Conservation (phyloP, 108 stramenopile species). For the Cyclostephanos tholiformis region DNA sequence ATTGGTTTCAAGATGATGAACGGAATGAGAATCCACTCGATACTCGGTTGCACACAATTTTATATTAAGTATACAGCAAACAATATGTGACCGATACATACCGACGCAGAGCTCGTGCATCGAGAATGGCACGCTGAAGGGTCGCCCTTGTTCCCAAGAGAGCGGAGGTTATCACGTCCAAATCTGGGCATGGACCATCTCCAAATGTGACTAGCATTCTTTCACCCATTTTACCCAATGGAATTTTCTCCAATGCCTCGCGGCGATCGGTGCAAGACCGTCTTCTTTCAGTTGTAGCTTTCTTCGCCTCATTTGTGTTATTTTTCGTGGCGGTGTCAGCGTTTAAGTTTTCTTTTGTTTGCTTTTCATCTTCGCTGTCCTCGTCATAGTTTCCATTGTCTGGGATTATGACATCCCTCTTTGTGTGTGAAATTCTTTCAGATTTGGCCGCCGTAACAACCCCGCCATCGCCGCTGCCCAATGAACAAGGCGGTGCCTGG, state of each 20-base stretch:
- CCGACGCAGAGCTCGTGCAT: conserved; percentile 75
- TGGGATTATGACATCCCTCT: conserved; percentile 18
- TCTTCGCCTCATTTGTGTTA: not conserved
- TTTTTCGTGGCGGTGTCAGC: not conserved
- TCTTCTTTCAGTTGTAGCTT: not conserved
- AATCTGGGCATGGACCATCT: conserved; percentile 63
- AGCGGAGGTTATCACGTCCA: conserved; percentile 56
- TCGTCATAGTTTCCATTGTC: conserved; percentile 50
- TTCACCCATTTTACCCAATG: conserved; percentile 70
- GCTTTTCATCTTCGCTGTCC: conserved; percentile 22
- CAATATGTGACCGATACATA: not conserved
- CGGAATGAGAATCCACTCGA: not conserved
- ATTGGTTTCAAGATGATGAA: not conserved
- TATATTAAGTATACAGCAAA: not conserved
- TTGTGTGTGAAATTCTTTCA: not conserved
- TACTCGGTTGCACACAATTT: not conserved
- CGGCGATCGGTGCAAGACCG: conserved; percentile 9
- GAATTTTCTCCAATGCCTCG: conserved; percentile 58
- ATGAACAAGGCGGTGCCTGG: not conserved
- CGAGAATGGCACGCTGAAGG: conserved; percentile 68
- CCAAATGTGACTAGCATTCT: conserved; percentile 85
- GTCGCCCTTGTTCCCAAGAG: conserved; percentile 63
- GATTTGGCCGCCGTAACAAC: not conserved
- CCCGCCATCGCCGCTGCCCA: conserved; percentile 15
- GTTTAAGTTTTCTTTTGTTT: not conserved